These are phyloP conservation scores for Triglochin maritima DNA, from an alignment of 106 monocot genomes.

Conservation along the genomic window DNA sequence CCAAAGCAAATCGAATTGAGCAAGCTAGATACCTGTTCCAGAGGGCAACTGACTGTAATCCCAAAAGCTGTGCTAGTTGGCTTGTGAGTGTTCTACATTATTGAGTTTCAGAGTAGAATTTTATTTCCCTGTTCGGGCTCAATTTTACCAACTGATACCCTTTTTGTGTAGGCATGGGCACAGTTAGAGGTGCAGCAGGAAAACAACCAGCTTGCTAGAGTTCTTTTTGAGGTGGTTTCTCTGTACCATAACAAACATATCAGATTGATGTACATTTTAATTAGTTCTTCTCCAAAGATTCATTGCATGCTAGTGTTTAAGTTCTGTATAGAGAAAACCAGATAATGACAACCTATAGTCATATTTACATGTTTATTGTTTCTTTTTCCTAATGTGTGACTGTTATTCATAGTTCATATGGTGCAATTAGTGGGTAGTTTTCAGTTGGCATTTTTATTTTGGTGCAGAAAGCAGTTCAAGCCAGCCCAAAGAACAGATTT, in stretches of 20 bases:
- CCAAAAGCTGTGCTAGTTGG: conserved; percentile 99
- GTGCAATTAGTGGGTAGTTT: background rate
- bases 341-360: no score
- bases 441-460: background rate
- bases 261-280: background rate
- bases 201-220: conserved; percentile 50
- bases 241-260: conserved; percentile 4
- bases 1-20: conserved; percentile 60
- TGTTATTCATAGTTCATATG: no score
- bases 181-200: conserved; percentile 85
- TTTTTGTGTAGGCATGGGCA: conserved; percentile 76
- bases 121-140: background rate
- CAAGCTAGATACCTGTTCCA: conserved; percentile 78
- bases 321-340: no score
- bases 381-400: no score
- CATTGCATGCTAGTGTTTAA: no score
- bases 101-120: background rate
- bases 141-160: background rate
- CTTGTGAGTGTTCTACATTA: conserved; percentile 48
- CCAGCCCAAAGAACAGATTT: conserved; percentile 97
- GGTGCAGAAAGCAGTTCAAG: conserved; percentile 83
- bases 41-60: conserved; percentile 73
- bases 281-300: background rate
- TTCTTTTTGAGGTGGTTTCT: conserved; percentile 69
- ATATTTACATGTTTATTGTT: no score